Conservation (phyloP, 2,329 filamentous ascomycete species). For the Thelonectria blattea region DNA sequence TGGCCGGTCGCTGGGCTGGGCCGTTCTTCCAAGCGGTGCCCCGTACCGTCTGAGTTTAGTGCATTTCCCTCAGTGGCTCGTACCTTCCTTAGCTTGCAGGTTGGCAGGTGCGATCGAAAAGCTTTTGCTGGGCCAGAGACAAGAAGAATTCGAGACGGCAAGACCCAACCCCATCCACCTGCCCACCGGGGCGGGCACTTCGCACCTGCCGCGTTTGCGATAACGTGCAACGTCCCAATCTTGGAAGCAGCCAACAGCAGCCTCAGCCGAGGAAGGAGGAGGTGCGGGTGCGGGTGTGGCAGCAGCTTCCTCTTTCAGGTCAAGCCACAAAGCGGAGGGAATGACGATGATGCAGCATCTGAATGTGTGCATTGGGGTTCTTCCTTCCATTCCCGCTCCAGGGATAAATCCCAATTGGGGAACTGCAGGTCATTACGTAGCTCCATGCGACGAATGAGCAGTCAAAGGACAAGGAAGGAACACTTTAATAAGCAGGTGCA, state of each 20-base stretch:
- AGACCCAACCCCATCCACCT: background rate
- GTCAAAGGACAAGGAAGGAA: background rate
- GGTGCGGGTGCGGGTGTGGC: background rate
- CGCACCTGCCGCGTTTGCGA: too few species aligned
- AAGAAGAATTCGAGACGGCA: background rate
- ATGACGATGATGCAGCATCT: conserved; percentile 4
- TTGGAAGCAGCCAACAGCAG: background rate
- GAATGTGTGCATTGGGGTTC: background rate
- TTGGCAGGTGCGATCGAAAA: background rate
- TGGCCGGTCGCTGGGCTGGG: conserved; percentile 8
- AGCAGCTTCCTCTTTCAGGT: conserved; percentile 16
- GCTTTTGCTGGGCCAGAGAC: background rate
- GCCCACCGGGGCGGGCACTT: background rate
- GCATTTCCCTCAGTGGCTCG: background rate
- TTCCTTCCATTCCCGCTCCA: background rate
- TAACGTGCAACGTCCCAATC: background rate
- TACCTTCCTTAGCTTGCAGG: background rate
- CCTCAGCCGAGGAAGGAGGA: conserved; percentile 12
- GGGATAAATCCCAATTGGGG: conserved; percentile 7
- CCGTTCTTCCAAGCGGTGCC: background rate
- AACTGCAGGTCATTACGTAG: conserved; percentile 7
- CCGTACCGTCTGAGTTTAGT: background rate
- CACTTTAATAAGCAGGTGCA: conserved; percentile 14
- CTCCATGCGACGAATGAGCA: background rate
- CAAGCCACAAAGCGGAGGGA: conserved; percentile 10